phyloP scores from a whole-genome alignment of 305 asterid species.

The Fraxinus baroniana region DNA sequence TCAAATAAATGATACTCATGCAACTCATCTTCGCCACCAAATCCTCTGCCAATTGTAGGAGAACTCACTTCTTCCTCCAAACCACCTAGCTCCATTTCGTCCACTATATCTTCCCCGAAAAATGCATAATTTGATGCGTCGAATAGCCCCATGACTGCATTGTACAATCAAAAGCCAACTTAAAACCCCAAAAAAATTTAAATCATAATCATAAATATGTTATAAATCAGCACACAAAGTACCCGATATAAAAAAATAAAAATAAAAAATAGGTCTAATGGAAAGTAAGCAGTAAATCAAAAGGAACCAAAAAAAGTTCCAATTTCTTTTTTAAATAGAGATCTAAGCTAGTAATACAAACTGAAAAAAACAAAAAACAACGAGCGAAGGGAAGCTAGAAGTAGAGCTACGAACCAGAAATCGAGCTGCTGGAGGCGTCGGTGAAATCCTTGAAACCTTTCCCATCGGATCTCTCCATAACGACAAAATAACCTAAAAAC shows the following conservation, averaged over 20 bases:
- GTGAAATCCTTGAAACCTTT: constrained; percentile 43
- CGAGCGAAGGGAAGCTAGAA: constrained; percentile 10
- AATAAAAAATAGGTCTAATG: neutral
- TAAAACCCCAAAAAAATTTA: constrained; percentile 1
- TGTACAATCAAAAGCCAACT: constrained; percentile 22
- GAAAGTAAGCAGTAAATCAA: neutral
- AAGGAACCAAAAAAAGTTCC: neutral
- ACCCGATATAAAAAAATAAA: neutral
- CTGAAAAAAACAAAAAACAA: neutral
- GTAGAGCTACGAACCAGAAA: constrained; percentile 52
- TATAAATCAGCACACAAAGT: neutral
- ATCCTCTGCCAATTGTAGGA: constrained; percentile 27
- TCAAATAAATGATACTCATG: constrained; percentile 82
- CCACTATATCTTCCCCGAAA: constrained; percentile 57
- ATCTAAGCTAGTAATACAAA: constrained; percentile 12
- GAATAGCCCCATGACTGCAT: constrained; percentile 58
- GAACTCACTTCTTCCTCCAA: constrained; percentile 41
- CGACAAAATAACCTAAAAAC: constrained; percentile 21
- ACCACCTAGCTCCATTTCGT: constrained; percentile 69
- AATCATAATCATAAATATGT: constrained; percentile 1
- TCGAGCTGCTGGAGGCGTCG: constrained; percentile 48
- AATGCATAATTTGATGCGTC: constrained; percentile 86
- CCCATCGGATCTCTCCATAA: constrained; percentile 65
- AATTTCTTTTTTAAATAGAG: neutral
- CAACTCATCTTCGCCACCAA: constrained; percentile 49